These are phyloP conservation scores for Pilasporangium apinafurcum DNA, from an alignment of 352 stramenopile species.

Conservation along the genomic window DNA sequence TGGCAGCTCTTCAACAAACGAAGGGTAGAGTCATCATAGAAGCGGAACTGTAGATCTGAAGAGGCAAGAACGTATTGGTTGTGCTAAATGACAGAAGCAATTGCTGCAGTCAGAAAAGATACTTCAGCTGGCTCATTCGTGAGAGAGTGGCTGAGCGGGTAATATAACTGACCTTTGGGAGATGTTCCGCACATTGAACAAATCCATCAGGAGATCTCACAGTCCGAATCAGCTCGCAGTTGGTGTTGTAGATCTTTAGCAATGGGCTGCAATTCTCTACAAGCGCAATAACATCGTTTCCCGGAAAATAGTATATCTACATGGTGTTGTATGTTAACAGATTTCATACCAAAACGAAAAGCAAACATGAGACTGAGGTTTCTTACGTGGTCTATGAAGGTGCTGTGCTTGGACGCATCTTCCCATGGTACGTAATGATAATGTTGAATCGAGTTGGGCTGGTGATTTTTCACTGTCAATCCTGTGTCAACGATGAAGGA, in stretches of 20 bases:
- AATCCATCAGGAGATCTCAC: slow-evolving; percentile 69
- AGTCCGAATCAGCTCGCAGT: slow-evolving; percentile 56
- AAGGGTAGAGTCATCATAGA: slow-evolving; percentile 76
- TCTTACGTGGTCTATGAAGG: slow-evolving; percentile 71
- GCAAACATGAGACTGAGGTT: too few species aligned
- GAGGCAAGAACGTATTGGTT: slow-evolving; percentile 77
- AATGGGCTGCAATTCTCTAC: slow-evolving; percentile 69
- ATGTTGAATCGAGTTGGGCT: slow-evolving; percentile 83
- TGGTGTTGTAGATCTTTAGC: slow-evolving; percentile 81
- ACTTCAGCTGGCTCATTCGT: background rate
- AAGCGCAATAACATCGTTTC: slow-evolving; percentile 57
- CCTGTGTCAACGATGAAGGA: slow-evolving; percentile 88
- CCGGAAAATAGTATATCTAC: slow-evolving; percentile 78
- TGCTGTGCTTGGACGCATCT: slow-evolving; percentile 83
- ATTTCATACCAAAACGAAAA: background rate
- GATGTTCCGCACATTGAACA: slow-evolving; percentile 72
- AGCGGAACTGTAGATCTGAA: slow-evolving; percentile 75
- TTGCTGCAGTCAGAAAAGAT: background rate
- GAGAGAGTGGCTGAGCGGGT: background rate
- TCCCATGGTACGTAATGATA: slow-evolving; percentile 78
- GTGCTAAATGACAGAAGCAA: slow-evolving; percentile 11
- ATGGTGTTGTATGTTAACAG: background rate
- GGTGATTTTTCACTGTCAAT: slow-evolving; percentile 72
- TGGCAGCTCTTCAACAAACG: slow-evolving; percentile 73
- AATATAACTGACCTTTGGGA: slow-evolving; percentile 31